Base-by-base conservation (phyloP, 1,139 yeast genomes). In the Kurtzmaniella natalensis region DNA sequence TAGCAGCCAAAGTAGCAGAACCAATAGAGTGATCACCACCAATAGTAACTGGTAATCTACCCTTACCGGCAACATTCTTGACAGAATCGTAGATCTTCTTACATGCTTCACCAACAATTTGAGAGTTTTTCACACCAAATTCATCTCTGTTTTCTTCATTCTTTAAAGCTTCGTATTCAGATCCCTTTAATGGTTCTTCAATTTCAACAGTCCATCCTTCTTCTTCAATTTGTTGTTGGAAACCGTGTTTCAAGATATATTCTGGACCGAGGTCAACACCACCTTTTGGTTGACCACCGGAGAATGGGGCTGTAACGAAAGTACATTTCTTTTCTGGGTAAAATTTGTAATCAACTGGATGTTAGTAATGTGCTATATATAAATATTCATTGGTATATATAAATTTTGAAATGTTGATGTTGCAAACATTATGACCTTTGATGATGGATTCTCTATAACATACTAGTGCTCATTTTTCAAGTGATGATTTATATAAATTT, bases 1-100 rank as follows among this genome's bases (percentile, higher is more conserved):
- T 84, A 9, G 94, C 98, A 25, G 87, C 72, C 25, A 89, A 81
- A 6, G 97, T 88, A 33, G 95, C 96, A 51, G 92, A 87, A 36
- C 95, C 97, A 45, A 92, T 83, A 4, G 96, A 87, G 59, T 92
- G 98, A 61, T 92, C 98, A 36, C 98, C 98, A 36, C 98, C 98
- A 38, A 92, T 60, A 4, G 96, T 88, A 37, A 92, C 63, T 3
- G 96, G 94, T 41, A 92, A 69, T 28, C 72, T 64, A 13, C 75
- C 77, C n/a, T 56, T 50, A 16, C 58, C 50, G 10, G 84, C 75
- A 3, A 70, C 64, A 4, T 55, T 46, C 37, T 65, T 63, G 36
- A 84, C 88, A 3, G 85, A 62, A 26, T 79, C 64, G 55, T 77
- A 81, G 37, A 92, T 76, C 42, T 61, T 59, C 51, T 77, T 57